Percentiles rank a stretch among this genome's conserved stretches.
Evolutionary conservation across 106 monocot species (phyloP).

Genomic region (Posidonia australis): DNA sequence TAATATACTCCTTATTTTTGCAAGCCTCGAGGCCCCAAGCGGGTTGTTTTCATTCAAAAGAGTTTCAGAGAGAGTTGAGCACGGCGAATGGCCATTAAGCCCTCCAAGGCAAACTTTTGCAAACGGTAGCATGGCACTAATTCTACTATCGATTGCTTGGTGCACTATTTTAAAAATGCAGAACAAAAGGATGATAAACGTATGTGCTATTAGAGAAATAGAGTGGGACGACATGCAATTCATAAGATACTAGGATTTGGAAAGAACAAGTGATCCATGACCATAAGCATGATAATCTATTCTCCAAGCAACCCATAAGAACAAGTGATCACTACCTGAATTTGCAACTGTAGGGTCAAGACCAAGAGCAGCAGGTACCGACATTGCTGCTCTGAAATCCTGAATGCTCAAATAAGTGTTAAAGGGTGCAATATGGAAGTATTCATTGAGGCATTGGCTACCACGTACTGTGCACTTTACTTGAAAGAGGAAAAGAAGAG

Average conservation of each 20-base stretch:
- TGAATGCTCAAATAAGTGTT: constrained; percentile 76
- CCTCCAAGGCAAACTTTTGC: constrained; percentile 66
- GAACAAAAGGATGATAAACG: background rate
- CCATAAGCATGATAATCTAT: too few relatives aligned
- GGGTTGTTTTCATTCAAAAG: constrained; percentile 82
- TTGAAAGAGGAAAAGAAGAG: too few relatives aligned
- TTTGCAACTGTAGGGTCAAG: constrained; percentile 75
- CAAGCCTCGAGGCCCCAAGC: constrained; percentile 57
- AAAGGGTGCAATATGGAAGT: constrained; percentile 62
- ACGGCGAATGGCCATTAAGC: constrained; percentile 72
- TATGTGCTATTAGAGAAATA: too few relatives aligned
- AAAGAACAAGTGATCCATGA: background rate
- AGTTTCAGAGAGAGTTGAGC: constrained; percentile 54
- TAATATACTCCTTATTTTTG: constrained; percentile 58
- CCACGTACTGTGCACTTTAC: constrained; percentile 7
- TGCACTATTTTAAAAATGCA: constrained; percentile 45
- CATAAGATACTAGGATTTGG: too few relatives aligned
- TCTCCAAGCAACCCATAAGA: background rate
- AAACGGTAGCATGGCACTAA: constrained; percentile 60
- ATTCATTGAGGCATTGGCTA: background rate
- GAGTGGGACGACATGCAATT: too few relatives aligned
- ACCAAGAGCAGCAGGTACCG: constrained; percentile 82
- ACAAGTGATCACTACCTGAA: constrained; percentile 41
- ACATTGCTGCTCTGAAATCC: constrained; percentile 89
- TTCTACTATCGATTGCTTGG: constrained; percentile 43